A percentile compares a stretch with the other conserved stretches of the same genome.
phyloP scores from a whole-genome alignment of 2,329 filamentous ascomycete species.

The Neofusicoccum laricinum region DNA sequence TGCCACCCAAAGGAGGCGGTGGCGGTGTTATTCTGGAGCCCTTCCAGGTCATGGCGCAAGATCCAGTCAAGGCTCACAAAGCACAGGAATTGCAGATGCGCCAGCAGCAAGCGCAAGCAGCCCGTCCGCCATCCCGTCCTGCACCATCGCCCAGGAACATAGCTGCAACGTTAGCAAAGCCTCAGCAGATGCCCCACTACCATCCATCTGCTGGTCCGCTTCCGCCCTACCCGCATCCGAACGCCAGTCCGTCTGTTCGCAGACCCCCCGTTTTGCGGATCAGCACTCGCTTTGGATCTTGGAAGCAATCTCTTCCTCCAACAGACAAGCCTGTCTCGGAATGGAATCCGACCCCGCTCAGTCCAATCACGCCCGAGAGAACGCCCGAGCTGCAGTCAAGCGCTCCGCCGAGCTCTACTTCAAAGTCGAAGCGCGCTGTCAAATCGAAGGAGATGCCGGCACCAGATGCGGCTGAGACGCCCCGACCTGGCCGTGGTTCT shows the following conservation, averaged over 20 bases:
- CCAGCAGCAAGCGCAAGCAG: slow-evolving; percentile 18
- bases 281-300: slow-evolving; percentile 4
- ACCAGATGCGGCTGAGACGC: slow-evolving; percentile 10
- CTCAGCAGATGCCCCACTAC: not conserved
- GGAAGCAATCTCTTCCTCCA: slow-evolving; percentile 10
- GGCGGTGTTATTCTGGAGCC: slow-evolving; percentile 48
- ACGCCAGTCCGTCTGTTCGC: not conserved
- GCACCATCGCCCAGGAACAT: not conserved
- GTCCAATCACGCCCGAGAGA: slow-evolving; percentile 11
- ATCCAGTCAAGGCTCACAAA: slow-evolving; percentile 37
- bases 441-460: slow-evolving; percentile 16
- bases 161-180: not conserved
- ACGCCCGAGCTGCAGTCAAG: slow-evolving; percentile 1
- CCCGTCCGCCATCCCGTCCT: not conserved
- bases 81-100: slow-evolving; percentile 27
- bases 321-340: not conserved
- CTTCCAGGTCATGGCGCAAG: slow-evolving; percentile 47
- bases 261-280: not conserved
- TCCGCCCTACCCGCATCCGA: slow-evolving; percentile 4
- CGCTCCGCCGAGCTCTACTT: not conserved
- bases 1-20: not conserved
- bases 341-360: slow-evolving; percentile 1
- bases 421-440: slow-evolving; percentile 3
- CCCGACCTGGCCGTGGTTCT: not conserved
- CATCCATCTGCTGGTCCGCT: not conserved